A percentile compares a stretch with the other conserved stretches of the same genome.
Evolutionary conservation across 352 stramenopile genomes (phyloP).

Genomic region (Phytophthora fragariaefolia): DNA sequence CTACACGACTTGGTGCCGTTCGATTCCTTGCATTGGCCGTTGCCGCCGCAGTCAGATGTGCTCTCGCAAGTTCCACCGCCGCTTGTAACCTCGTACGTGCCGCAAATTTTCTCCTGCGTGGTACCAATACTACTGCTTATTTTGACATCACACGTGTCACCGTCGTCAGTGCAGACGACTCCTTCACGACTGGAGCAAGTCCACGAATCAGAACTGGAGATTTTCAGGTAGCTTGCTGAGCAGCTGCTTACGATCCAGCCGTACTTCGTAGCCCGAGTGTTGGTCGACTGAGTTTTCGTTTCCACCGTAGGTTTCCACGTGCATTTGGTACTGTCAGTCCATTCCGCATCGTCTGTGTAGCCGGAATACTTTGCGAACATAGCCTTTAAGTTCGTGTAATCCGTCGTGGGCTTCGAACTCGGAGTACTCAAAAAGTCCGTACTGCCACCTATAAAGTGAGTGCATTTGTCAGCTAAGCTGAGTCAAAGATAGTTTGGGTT

Average conservation of each 20-base stretch:
- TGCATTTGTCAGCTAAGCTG: conserved; percentile 19
- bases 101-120: conserved; percentile 82
- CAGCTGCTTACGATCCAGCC: conserved; percentile 80
- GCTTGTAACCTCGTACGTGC: conserved; percentile 63
- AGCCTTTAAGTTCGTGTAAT: conserved; percentile 81
- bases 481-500: neutral
- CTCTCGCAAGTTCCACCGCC: conserved; percentile 71
- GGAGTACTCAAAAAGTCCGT: conserved; percentile 66
- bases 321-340: conserved; percentile 68
- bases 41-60: conserved; percentile 71
- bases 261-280: conserved; percentile 55
- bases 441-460: conserved; percentile 52
- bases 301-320: conserved; percentile 62
- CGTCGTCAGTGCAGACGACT: conserved; percentile 67
- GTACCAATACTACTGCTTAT: conserved; percentile 58
- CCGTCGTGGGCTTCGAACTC: conserved; percentile 60
- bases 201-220: conserved; percentile 72
- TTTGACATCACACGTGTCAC: conserved; percentile 71
- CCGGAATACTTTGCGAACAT: conserved; percentile 69
- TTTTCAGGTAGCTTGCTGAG: conserved; percentile 55
- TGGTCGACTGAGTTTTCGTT: conserved; percentile 65
- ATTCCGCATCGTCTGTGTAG: conserved; percentile 60
- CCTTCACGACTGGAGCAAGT: conserved; percentile 74
- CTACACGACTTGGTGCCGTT: conserved; percentile 74
- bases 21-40: conserved; percentile 74